Evolutionary conservation across 768 basidiomycete genomes (phyloP), one percentile per base, ranked within the genome.

Genomic region (Rhizopogon sp.): DNA sequence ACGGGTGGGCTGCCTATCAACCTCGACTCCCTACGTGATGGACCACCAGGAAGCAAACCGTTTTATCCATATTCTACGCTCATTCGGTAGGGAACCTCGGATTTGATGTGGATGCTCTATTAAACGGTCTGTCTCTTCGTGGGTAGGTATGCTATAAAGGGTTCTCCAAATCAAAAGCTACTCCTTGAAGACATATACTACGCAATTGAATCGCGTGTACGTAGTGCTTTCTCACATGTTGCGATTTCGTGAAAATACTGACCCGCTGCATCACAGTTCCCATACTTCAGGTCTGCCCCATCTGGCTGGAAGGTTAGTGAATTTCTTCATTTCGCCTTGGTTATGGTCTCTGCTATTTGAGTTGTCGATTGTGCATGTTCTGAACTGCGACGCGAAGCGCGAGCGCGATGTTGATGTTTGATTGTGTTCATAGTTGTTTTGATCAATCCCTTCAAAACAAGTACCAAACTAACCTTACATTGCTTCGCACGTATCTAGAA

Each of bases 21-120:
- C 65, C 85, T 93, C 25, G 89, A 91, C 69, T 92, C 90, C 3
- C 76, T 93, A 54, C 79, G 90, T 52, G 90, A 93, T 65, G 90
- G 91, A 0, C 91, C 90, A 2, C 89, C 91, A 6, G 90, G 91
- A 45, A 90, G 84, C 67, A 93, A 93, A 69, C 90, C 90, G 6
- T 92, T 93, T 64, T 93, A 93, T 64, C 91, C 90, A 2, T 93
- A 93, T 66, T 93, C 90, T 3, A 93, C 90, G 35, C 82, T 93
- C 52, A 93, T 93, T 64, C 84, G 90, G 90, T 91, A 67, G 54
- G 86, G 78, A 56, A 44, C 25, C 55, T 49, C 39, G 13, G 52
- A 39, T 55, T 59, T 44, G 47, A 20, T 50, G 20, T 51, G 6
- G 42, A 29, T 39, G 54, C 25, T 39, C 39, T 17, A 14, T 25